A percentile compares a stretch with the other conserved stretches of the same genome.
Evolutionary conservation across 2,329 filamentous ascomycete species (phyloP).

Genomic region (Fusarium sp.): DNA sequence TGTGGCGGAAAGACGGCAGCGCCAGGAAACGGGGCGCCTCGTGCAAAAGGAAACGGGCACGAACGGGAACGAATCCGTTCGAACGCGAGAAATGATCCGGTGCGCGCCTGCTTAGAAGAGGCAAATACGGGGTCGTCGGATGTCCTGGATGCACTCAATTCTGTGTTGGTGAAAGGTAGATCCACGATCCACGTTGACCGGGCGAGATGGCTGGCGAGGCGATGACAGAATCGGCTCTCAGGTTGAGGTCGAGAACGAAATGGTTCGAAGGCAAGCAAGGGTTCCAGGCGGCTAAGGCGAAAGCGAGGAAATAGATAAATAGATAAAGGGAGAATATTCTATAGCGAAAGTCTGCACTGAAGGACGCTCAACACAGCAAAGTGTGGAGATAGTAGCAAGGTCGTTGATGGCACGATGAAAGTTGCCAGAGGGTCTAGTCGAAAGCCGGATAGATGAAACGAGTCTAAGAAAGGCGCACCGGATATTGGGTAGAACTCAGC

Average conservation of each 20-base stretch:
- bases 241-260: constrained; percentile 14
- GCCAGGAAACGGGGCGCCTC: constrained; percentile 24
- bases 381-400: constrained; percentile 14
- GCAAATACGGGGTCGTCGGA: constrained; percentile 5
- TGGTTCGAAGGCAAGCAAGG: constrained; percentile 7
- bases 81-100: constrained; percentile 1
- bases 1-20: constrained; percentile 38
- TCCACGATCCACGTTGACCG: neutral
- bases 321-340: constrained; percentile 11
- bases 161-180: neutral
- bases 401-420: constrained; percentile 11
- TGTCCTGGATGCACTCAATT: constrained; percentile 1
- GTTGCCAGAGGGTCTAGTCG: constrained; percentile 1
- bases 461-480: constrained; percentile 10
- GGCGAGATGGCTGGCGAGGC: constrained; percentile 12
- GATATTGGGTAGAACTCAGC: neutral
- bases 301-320: constrained; percentile 21
- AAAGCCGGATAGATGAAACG: constrained; percentile 4
- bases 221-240: neutral
- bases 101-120: neutral
- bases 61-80: constrained; percentile 11
- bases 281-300: constrained; percentile 20
- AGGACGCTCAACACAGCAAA: constrained; percentile 12
- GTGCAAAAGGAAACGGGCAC: constrained; percentile 13
- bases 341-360: constrained; percentile 8